Evolutionary conservation across 225 moss, liverwort and hornwort species (phyloP).

Genomic region (Anthoceros angustus): DNA sequence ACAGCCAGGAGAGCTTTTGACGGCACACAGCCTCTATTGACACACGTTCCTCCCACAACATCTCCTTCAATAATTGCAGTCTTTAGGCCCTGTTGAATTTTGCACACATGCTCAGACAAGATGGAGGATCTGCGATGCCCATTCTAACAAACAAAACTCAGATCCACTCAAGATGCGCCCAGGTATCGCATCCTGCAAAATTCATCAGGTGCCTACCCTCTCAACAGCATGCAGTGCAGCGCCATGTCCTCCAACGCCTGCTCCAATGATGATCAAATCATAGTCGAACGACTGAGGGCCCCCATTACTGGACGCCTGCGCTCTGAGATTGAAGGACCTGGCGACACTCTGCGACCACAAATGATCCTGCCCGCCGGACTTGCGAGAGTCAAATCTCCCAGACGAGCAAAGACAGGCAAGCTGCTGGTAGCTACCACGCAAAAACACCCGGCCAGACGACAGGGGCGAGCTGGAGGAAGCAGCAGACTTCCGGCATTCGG

Average conservation of each 20-base stretch:
- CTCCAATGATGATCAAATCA: conserved; percentile 92
- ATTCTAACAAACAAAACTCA: background rate
- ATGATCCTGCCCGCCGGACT: background rate
- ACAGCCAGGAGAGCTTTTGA: conserved; percentile 95
- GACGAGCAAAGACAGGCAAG: background rate
- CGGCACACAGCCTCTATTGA: conserved; percentile 95
- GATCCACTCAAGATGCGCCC: background rate
- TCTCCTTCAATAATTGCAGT: conserved; percentile 97
- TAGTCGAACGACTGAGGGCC: conserved; percentile 67
- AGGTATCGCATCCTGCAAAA: background rate
- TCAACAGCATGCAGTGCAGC: conserved; percentile 96
- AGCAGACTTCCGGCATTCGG: background rate
- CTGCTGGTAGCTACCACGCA: background rate
- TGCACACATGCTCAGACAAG: background rate
- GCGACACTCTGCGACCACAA: background rate
- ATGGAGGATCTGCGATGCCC: background rate
- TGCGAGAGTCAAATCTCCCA: background rate
- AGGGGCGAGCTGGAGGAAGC: background rate
- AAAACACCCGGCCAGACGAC: background rate
- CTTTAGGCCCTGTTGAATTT: conserved; percentile 52
- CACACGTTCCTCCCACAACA: conserved; percentile 82
- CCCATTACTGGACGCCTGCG: conserved; percentile 48
- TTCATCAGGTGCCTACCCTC: conserved; percentile 27
- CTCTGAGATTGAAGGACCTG: conserved; percentile 8
- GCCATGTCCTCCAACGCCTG: conserved; percentile 94